phyloP scores from a whole-genome alignment of 2,329 filamentous ascomycete species.

The Diaporthe citrichinensis region DNA sequence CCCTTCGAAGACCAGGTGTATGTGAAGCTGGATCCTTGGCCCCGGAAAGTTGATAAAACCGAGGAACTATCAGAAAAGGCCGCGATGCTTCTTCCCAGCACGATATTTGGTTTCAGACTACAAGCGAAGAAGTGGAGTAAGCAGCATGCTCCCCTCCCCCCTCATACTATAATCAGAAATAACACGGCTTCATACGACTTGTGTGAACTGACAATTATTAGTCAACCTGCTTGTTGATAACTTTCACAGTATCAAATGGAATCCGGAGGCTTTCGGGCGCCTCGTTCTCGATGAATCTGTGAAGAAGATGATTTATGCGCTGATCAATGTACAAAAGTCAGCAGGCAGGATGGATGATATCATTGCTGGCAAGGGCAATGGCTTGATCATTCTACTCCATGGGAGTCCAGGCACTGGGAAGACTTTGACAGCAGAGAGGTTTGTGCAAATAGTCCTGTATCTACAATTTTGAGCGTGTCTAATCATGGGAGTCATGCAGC shows the following conservation, averaged over 20 bases:
- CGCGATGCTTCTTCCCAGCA: not conserved
- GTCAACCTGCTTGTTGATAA: constrained; percentile 45
- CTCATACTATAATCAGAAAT: accelerated
- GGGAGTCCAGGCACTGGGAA: constrained; percentile 54
- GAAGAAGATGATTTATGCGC: constrained; percentile 48
- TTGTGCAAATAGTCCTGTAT: accelerated
- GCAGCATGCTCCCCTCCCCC: not conserved
- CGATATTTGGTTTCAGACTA: constrained; percentile 9
- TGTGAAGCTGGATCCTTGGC: not conserved
- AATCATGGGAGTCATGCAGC: not conserved
- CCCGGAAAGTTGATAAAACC: not conserved
- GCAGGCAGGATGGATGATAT: constrained; percentile 50
- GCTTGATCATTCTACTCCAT: constrained; percentile 52
- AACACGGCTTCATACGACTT: too few relatives aligned
- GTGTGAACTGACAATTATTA: not conserved
- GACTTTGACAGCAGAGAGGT: constrained; percentile 52
- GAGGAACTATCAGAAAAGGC: not conserved
- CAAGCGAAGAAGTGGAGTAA: constrained; percentile 21
- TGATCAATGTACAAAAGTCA: constrained; percentile 45
- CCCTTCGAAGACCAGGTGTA: not conserved
- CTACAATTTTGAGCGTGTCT: not conserved
- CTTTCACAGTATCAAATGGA: constrained; percentile 43
- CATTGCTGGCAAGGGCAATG: constrained; percentile 52
- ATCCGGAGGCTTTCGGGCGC: constrained; percentile 43
- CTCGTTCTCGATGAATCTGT: constrained; percentile 44